These are phyloP conservation scores for Capsella rubella DNA, from an alignment of 441 rosid genomes.

Conservation along the genomic window DNA sequence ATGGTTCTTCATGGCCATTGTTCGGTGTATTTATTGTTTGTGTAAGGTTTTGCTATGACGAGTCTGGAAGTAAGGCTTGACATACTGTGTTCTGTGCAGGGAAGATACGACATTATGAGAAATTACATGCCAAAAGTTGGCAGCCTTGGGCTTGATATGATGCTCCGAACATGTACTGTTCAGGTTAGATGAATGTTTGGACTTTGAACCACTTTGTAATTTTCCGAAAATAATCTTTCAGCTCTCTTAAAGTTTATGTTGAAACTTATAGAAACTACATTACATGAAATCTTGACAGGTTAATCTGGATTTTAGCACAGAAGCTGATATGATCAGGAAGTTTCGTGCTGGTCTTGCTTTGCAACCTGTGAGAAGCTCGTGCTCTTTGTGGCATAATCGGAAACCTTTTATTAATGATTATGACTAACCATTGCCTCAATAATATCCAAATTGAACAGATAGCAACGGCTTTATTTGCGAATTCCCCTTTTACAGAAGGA, in stretches of 20 bases:
- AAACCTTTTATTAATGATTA: conserved; percentile 16
- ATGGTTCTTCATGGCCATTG: conserved; percentile 13
- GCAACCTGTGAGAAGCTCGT: conserved; percentile 82
- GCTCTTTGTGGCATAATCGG: conserved; percentile 26
- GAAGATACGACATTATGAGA: conserved; percentile 97
- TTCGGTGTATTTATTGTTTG: background rate
- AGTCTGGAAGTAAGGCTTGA: conserved; percentile 40
- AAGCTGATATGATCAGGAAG: conserved; percentile 97
- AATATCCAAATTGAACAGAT: conserved; percentile 62
- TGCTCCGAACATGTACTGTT: conserved; percentile 98
- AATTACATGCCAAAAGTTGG: conserved; percentile 99
- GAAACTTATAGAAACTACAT: conserved; percentile 2
- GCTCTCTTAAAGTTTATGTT: background rate
- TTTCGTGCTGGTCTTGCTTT: conserved; percentile 94
- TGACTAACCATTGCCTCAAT: conserved; percentile 45
- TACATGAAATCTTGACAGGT: conserved; percentile 59
- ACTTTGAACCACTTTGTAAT: background rate
- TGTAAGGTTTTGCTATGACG: conserved; percentile 5
- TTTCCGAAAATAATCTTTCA: conserved; percentile 6
- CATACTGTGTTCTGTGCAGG: conserved; percentile 60
- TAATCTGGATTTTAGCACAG: conserved; percentile 94
- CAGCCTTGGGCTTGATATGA: conserved; percentile 95
- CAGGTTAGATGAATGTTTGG: conserved; percentile 66
- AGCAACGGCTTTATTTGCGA: conserved; percentile 97
- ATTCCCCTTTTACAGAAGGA: conserved; percentile 98